Evolutionary conservation across 345 rosid genomes (phyloP), one percentile per base, ranked within the genome.

Genomic region (Xanthoceras sorbifolium): DNA sequence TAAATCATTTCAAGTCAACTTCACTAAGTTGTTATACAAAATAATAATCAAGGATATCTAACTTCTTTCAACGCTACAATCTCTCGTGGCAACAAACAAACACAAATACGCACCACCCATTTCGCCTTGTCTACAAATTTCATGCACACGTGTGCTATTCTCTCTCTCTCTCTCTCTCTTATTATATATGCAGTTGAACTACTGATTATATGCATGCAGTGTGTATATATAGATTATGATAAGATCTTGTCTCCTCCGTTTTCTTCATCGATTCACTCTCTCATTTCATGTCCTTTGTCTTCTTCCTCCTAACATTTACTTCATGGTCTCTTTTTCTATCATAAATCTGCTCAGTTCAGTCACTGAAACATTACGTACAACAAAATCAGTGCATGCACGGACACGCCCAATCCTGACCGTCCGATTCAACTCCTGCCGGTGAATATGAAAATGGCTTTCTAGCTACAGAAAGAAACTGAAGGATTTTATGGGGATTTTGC

Each of bases 181-280:
- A 25, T 40, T 26, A 73, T n/a, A n/a, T n/a, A n/a, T 38, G 54
- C n/a, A 3, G 65, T n/a, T 12, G 31, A 50, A 50, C 20, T 46
- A 14, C 12, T 46, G 3, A 14, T 15, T 54, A 14, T 18, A 48
- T 38, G 38, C 29, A 28, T 10, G 18, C 8, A 20, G 6, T 18
- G 2, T 67, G 28, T 22, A n/a, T n/a, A 4, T 22, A 67, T 20
- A 20, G 75, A 72, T 63, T 32, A 12, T 67, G 85, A 79, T 72
- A 73, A 73, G 85, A 79, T 76, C 73, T 64, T 79, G 82, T 69
- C 80, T 73, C 85, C 78, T 31, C 52, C 25, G 3, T 32, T 59
- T 20, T 42, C 38, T 20, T 8, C n/a, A 23, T 48, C 2, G 36
- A 14, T 22, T 25, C 10, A 55, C 60, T 32, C 40, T 63, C 31